These are phyloP conservation scores for Flaveria sonorensis DNA, from an alignment of 129 eudicot species.

Conservation along the genomic window DNA sequence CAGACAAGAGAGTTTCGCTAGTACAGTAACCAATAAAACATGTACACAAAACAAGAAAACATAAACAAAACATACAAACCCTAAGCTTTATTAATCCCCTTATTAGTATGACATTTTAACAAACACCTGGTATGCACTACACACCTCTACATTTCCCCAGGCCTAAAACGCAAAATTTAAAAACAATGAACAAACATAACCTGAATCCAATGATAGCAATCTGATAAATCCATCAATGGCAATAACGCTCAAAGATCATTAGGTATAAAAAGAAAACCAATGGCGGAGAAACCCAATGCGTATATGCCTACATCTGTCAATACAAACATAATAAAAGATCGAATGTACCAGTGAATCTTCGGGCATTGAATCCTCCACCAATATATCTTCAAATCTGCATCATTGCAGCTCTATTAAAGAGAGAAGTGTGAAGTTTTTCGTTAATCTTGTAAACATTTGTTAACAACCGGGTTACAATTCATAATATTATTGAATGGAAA, in stretches of 20 bases:
- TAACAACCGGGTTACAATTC: conserved; percentile 9
- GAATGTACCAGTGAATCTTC: conserved; percentile 35
- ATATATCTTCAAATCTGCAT: conserved; percentile 28
- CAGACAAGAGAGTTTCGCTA: background rate
- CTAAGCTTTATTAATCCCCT: background rate
- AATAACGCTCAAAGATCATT: conserved; percentile 4
- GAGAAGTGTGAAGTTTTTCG: conserved; percentile 28
- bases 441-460: conserved; percentile 24
- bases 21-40: conserved; percentile 8
- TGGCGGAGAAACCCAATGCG: conserved; percentile 30
- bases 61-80: background rate
- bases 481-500: conserved; percentile 10
- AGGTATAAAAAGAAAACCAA: background rate
- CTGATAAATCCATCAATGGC: background rate
- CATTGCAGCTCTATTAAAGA: conserved; percentile 25
- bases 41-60: conserved; percentile 11
- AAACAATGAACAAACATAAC: conserved; percentile 21
- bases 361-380: conserved; percentile 32
- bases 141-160: conserved; percentile 5
- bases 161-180: background rate
- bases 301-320: background rate
- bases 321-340: conserved; percentile 26
- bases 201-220: background rate
- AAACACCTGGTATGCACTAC: conserved; percentile 38
- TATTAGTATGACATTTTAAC: conserved; percentile 21